These are phyloP conservation scores for Pythium diclinum DNA, from an alignment of 352 stramenopile genomes.

Conservation along the genomic window DNA sequence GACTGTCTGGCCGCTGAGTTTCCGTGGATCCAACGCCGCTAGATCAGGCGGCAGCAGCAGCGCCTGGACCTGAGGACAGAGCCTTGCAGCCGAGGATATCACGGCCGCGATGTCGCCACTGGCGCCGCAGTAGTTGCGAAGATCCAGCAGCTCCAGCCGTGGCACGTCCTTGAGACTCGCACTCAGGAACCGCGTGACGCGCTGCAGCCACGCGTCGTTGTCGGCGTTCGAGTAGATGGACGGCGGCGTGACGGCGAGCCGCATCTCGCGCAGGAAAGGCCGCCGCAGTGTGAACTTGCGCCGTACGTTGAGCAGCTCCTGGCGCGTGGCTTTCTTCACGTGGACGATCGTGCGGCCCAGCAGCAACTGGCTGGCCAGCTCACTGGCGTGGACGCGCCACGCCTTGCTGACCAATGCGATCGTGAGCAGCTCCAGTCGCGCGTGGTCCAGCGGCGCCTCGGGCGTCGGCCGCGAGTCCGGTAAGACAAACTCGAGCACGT, in stretches of 20 bases:
- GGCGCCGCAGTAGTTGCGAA: constrained; percentile 9
- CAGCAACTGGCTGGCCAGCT: constrained; percentile 7
- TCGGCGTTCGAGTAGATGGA: constrained; percentile 3
- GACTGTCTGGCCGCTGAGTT: not conserved
- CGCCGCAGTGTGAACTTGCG: constrained; percentile 6
- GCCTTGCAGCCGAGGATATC: not conserved
- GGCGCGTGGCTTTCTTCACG: constrained; percentile 3
- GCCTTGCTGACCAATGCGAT: constrained; percentile 3
- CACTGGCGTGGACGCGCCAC: constrained; percentile 5
- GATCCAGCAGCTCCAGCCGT: constrained; percentile 7
- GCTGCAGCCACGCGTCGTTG: constrained; percentile 5
- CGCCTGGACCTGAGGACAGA: constrained; percentile 3
- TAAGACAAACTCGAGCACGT: constrained; percentile 3
- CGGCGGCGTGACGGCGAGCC: constrained; percentile 6
- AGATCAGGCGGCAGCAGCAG: constrained; percentile 10
- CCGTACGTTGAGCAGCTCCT: constrained; percentile 4
- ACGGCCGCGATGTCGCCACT: constrained; percentile 2
- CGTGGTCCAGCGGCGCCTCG: not conserved
- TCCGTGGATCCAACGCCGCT: not conserved
- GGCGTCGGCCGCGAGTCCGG: constrained; percentile 3
- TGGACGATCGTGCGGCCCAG: constrained; percentile 7
- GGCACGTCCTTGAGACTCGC: constrained; percentile 1
- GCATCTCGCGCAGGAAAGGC: constrained; percentile 8
- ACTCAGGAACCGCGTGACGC: constrained; percentile 4
- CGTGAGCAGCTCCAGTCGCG: constrained; percentile 3